Evolutionary conservation across 1,284 basidiomycete species (phyloP), one percentile per base, ranked within the genome.

Genomic region (Fomitopsis palustris): DNA sequence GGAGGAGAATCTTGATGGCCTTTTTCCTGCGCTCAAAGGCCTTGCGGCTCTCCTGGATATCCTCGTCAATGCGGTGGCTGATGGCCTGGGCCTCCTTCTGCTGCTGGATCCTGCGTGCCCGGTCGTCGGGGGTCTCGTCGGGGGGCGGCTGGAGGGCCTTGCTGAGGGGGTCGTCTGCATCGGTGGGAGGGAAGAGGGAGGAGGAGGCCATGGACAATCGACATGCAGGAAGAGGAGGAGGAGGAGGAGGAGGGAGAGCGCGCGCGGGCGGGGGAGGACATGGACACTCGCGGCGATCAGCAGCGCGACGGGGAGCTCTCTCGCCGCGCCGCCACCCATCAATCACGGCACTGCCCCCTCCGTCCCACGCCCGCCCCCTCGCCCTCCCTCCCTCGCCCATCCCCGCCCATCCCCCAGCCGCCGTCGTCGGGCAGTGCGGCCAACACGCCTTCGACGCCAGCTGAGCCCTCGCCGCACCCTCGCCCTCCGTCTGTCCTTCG

Each of bases 1-100:
- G 74, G 4, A 90, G 72, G 56, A 89, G 75, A 33, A 90, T 77
- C 71, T 87, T 88, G 57, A 86, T 76, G 9, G 82, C 81, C 67
- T 78, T 82, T 63, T 77, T 83, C 65, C 81, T 78, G 65, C 78
- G 79, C 29, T 87, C 84, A 51, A 80, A 65, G 2, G 69, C 67
- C 65, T 80, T 83, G 69, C 80, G 83, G 0, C 77, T 69, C 62
- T 82, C 81, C 62, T 76, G 72, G 58, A 88, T 74, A 23, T 73
- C 72, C 54, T 81, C 79, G 69, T 89, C 87, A 42, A 90, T 89
- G 61, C 82, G 78, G 57, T 67, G 78, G 59, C 75, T 79, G 61
- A 79, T 72, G 56, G 73, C 73, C 53, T 74, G 65, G 0, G 83
- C 81, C 43, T 83, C 80, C 52, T 78, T 75, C 53, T 78, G 74